Evolutionary conservation across 164 flowering plant genomes (phyloP).

Genomic region (Echeveria elegans): DNA sequence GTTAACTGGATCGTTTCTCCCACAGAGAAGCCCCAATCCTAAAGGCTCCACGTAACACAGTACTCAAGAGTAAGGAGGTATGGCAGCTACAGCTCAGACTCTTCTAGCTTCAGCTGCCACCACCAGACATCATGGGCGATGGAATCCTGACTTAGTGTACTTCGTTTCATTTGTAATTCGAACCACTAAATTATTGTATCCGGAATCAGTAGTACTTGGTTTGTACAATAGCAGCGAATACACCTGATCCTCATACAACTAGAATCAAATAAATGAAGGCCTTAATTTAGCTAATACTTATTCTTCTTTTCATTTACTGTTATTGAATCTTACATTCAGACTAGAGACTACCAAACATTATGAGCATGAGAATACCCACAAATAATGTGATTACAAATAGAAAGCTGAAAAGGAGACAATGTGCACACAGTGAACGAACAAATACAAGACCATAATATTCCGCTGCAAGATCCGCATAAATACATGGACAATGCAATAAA

Average conservation of each 20-base stretch:
- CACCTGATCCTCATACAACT: neutral
- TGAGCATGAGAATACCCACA: too few species aligned
- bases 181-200: slow-evolving; percentile 3
- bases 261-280: neutral
- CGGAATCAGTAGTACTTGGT: neutral
- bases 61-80: slow-evolving; percentile 16
- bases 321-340: too few species aligned
- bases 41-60: slow-evolving; percentile 12
- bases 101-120: slow-evolving; percentile 22
- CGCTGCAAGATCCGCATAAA: too few species aligned
- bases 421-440: too few species aligned
- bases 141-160: neutral
- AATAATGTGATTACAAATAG: too few species aligned
- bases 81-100: slow-evolving; percentile 38
- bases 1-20: slow-evolving; percentile 15
- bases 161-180: neutral
- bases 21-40: slow-evolving; percentile 47
- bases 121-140: too few species aligned
- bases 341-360: too few species aligned
- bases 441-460: too few species aligned
- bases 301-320: neutral
- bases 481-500: too few species aligned
- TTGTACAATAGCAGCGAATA: neutral
- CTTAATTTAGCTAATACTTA: neutral
- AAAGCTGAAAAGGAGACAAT: too few species aligned